These are phyloP conservation scores for Fusarium falciforme DNA, from an alignment of 2,329 filamentous ascomycete species.

Conservation along the genomic window DNA sequence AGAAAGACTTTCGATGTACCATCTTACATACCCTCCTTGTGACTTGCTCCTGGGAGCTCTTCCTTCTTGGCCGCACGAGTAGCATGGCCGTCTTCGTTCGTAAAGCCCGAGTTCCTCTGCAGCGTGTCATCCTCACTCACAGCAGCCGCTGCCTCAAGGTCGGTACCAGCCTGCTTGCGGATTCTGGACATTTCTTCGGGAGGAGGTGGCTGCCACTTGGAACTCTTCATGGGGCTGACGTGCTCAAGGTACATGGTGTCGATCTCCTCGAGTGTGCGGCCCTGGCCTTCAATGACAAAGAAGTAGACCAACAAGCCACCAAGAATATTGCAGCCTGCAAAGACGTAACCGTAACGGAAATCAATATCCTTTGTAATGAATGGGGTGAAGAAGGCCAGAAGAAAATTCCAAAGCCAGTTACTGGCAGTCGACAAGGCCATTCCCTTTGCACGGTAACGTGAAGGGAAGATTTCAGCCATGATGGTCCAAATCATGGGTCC, in stretches of 20 bases:
- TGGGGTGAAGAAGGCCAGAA: slow-evolving; percentile 81
- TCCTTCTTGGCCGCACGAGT: slow-evolving; percentile 22
- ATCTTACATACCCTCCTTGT: slow-evolving; percentile 10
- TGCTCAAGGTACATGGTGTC: slow-evolving; percentile 80
- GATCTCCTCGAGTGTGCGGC: slow-evolving; percentile 80
- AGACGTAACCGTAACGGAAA: slow-evolving; percentile 81
- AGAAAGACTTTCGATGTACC: no score
- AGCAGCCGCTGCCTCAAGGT: slow-evolving; percentile 44
- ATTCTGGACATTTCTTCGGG: slow-evolving; percentile 58
- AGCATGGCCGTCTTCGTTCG: slow-evolving; percentile 5
- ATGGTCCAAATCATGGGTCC: slow-evolving; percentile 74
- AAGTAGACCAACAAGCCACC: slow-evolving; percentile 78
- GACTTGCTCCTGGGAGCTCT: slow-evolving; percentile 18
- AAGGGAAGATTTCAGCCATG: slow-evolving; percentile 73
- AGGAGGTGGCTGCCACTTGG: slow-evolving; percentile 61
- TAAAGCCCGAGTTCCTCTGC: slow-evolving; percentile 9
- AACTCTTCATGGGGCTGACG: slow-evolving; percentile 72
- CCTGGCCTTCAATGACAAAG: slow-evolving; percentile 80
- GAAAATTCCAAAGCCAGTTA: slow-evolving; percentile 81
- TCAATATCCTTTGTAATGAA: slow-evolving; percentile 80
- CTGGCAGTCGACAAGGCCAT: slow-evolving; percentile 71
- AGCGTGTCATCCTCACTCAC: slow-evolving; percentile 35
- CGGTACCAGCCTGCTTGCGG: slow-evolving; percentile 54
- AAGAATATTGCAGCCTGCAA: slow-evolving; percentile 76
- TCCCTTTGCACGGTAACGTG: slow-evolving; percentile 68